Conservation (phyloP, 805 yeast genomes). For the Pichia exigua region DNA sequence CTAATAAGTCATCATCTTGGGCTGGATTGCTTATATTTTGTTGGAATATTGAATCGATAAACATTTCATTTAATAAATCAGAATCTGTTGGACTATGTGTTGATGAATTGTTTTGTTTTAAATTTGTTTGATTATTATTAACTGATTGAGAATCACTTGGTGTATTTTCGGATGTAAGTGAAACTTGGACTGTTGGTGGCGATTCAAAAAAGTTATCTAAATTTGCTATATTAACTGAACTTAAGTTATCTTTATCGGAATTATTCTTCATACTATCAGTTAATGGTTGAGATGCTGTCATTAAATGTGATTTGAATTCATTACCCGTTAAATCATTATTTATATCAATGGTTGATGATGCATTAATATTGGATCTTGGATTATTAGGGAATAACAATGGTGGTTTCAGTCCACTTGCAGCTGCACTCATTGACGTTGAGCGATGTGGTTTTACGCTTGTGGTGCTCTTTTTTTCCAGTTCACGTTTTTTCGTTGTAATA, state of each 20-base stretch:
- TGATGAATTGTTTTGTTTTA: constrained; percentile 5
- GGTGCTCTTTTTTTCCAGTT: not conserved
- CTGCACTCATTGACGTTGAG: constrained; percentile 3
- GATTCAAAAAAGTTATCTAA: constrained; percentile 11
- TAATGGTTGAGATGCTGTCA: not conserved
- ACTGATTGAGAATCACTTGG: not conserved
- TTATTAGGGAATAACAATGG: constrained; percentile 9
- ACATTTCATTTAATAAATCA: constrained; percentile 21
- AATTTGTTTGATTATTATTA: not conserved
- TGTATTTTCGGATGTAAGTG: not conserved
- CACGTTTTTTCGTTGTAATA: not conserved
- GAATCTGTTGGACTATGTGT: constrained; percentile 19
- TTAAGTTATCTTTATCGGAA: not conserved
- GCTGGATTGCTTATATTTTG: constrained; percentile 76
- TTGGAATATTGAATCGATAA: constrained; percentile 54
- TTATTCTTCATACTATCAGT: not conserved
- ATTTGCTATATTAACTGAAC: not conserved
- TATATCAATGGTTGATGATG: not conserved
- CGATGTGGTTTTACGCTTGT: not conserved
- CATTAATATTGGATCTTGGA: not conserved
- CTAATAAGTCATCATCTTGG: constrained; percentile 81
- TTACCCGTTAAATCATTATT: not conserved
- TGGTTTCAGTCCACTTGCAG: constrained; percentile 4
- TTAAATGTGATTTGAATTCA: not conserved
- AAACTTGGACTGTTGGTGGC: not conserved